phyloP scores from a whole-genome alignment of 352 stramenopile genomes.

The Pythium chondricola region DNA sequence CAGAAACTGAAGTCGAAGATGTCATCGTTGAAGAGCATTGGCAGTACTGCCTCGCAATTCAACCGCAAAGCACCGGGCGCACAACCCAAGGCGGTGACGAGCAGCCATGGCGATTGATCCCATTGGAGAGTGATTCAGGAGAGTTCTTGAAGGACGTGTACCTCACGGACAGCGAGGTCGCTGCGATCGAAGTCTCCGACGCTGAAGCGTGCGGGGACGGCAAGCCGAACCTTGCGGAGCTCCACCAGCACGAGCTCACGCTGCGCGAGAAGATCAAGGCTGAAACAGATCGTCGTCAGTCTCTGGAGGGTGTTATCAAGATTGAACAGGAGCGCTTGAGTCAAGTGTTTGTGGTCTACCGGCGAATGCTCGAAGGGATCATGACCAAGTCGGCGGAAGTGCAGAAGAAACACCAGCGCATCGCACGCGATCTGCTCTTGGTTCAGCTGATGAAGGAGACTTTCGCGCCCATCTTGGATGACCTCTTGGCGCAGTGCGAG shows the following conservation, averaged over 20 bases:
- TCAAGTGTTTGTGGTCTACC: constrained; percentile 50
- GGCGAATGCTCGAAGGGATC: constrained; percentile 45
- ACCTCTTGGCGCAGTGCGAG: constrained; percentile 67
- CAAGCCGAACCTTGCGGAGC: constrained; percentile 42
- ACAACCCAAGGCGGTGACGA: constrained; percentile 8
- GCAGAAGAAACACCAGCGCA: constrained; percentile 49
- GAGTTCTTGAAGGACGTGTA: constrained; percentile 55
- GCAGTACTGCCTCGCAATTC: constrained; percentile 16
- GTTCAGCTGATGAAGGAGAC: constrained; percentile 66
- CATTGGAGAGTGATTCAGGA: constrained; percentile 34
- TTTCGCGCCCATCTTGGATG: constrained; percentile 57
- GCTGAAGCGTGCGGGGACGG: constrained; percentile 47
- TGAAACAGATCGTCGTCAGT: constrained; percentile 47
- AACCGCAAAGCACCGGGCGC: background rate
- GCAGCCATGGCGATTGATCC: constrained; percentile 49
- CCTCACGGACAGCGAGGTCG: constrained; percentile 50
- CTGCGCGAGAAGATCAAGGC: constrained; percentile 48
- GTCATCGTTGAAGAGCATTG: constrained; percentile 14
- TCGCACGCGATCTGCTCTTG: constrained; percentile 52
- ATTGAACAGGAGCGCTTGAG: constrained; percentile 65
- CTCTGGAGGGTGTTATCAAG: constrained; percentile 62
- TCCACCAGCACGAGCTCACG: constrained; percentile 48
- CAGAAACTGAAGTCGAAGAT: background rate
- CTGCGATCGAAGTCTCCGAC: constrained; percentile 57
- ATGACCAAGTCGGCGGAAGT: constrained; percentile 32